A percentile compares a stretch with the other conserved stretches of the same genome.
These are phyloP conservation scores for Tuber calosporum DNA, from an alignment of 495 filamentous ascomycete genomes.

Conservation along the genomic window DNA sequence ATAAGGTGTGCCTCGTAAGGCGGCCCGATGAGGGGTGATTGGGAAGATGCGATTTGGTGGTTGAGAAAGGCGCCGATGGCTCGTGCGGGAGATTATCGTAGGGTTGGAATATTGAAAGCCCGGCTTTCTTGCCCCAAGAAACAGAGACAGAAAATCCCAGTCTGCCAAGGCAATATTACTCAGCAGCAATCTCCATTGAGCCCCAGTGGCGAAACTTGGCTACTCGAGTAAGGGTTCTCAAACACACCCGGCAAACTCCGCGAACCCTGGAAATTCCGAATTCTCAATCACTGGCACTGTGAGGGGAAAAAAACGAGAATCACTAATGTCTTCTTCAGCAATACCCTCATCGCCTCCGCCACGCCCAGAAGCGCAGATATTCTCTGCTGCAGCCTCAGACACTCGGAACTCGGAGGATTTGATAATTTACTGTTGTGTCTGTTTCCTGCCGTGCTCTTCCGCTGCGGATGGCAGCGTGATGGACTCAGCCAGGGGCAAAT, in stretches of 20 bases:
- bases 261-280: not conserved
- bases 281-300: not conserved
- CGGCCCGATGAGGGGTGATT: not conserved
- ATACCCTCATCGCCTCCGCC: constrained; percentile 21
- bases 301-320: not conserved
- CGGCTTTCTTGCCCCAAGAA: too few species aligned
- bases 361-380: constrained; percentile 3
- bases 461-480: not conserved
- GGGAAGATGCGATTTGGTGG: not conserved
- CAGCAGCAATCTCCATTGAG: not conserved
- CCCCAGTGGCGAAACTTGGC: not conserved
- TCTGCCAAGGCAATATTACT: not conserved
- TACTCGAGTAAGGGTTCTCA: not conserved
- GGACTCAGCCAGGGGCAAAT: not conserved
- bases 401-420: constrained; percentile 24
- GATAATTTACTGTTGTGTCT: constrained; percentile 37
- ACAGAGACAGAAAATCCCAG: too few species aligned
- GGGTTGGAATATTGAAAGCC: not conserved
- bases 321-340: constrained; percentile 19
- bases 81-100: not conserved
- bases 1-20: constrained; percentile 6
- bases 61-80: not conserved
- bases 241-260: not conserved
- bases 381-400: constrained; percentile 11
- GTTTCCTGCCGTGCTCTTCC: constrained; percentile 25